Evolutionary conservation across 2,329 filamentous ascomycete genomes (phyloP).

Genomic region (Fusarium pseudograminearum): DNA sequence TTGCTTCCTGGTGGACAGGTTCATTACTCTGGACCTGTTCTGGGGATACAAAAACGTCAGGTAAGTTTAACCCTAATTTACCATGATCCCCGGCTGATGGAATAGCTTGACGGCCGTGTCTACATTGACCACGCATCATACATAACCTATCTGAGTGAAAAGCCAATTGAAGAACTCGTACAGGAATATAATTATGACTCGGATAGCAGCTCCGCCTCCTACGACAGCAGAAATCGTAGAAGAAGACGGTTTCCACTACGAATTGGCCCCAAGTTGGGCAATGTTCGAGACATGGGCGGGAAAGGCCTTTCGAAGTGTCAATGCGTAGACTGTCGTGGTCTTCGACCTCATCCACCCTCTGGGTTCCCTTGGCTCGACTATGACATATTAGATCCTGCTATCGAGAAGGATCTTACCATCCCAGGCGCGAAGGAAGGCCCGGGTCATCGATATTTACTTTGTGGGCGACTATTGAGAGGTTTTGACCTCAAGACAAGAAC

Average conservation of each 20-base stretch:
- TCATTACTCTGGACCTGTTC: neutral
- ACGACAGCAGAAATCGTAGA: neutral
- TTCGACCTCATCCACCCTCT: neutral
- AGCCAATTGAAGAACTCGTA: too few species aligned
- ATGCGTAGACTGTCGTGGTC: neutral
- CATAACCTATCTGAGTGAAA: neutral
- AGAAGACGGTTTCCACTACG: too few species aligned
- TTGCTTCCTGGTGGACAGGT: neutral
- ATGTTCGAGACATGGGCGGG: neutral
- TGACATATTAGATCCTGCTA: neutral
- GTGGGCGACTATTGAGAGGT: neutral
- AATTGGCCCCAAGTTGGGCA: neutral
- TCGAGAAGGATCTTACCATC: neutral
- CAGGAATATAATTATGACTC: neutral
- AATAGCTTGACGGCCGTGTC: neutral
- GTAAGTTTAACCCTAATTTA: neutral
- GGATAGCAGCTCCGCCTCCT: neutral
- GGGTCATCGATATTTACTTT: neutral
- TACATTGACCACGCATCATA: neutral
- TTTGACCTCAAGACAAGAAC: neutral
- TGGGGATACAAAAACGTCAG: neutral
- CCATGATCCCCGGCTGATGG: accelerated
- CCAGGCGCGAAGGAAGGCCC: neutral
- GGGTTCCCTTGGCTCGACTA: neutral
- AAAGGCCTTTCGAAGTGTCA: neutral